Evolutionary conservation across 805 yeast species (phyloP), one percentile per base, ranked within the genome.

Genomic region (Saturnispora hagleri): DNA sequence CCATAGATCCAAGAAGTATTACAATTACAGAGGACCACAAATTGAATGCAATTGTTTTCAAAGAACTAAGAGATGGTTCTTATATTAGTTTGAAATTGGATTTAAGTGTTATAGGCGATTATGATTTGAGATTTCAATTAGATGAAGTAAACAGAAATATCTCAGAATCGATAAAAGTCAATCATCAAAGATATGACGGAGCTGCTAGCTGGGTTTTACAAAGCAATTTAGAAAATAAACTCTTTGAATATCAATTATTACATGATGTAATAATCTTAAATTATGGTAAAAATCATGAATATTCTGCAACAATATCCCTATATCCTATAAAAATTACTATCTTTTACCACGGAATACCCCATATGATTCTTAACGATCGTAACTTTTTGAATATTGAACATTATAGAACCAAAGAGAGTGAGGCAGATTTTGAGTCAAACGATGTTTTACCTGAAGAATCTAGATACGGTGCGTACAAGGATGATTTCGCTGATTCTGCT

Each of bases 361-460:
- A 80, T 54, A 58, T 89, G 12, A 68, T 77, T 1, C 61, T 90
- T 18, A 93, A 93, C 64, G 89, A 83, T 48, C 72, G 82, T 42
- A 70, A 78, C 34, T 76, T 88, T 46, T 68, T 93, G 53, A 91
- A 91, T 61, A 53, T 84, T n/a, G 99, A 93, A 65, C 97, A 91
- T 60, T 77, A 73, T 64, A 74, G 97, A 62, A 64, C 73, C 0
- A 60, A 65, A 54, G 75, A 71, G 7, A 66, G 68, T n/a, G 70
- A 73, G 31, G 64, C 65, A 5, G 61, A 64, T 12, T 58, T 66
- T 48, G 56, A 61, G 1, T 70, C 73, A 0, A 64, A 69, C 38
- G 73, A 77, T 35, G 56, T 81, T 7, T 59, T 73, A 2, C 77
- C 80, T 0, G 80, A 77, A 54, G 96, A 90, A 67, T 70, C 80